A percentile compares a stretch with the other conserved stretches of the same genome.
phyloP scores from a whole-genome alignment of 306 rosid species.

The Fragaria nilgerrensis region DNA sequence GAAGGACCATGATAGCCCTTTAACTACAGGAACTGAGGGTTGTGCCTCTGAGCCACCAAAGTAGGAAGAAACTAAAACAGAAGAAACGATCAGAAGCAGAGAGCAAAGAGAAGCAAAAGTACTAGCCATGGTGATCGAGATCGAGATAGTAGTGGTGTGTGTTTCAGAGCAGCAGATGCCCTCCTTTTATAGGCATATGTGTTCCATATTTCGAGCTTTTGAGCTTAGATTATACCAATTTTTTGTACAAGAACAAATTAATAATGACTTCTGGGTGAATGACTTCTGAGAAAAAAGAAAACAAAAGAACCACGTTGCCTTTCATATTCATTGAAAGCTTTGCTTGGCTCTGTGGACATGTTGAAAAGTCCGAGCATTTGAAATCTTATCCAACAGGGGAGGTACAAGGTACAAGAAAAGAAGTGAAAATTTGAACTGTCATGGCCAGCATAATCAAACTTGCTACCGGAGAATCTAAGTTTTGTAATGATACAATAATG shows the following conservation, averaged over 20 bases:
- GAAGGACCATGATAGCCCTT: conserved; percentile 55
- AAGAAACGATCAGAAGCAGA: conserved; percentile 24
- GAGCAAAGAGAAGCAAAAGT: neutral
- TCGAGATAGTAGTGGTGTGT: neutral
- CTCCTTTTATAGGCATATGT: conserved; percentile 8
- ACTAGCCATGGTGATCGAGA: conserved; percentile 18
- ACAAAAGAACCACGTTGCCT: neutral
- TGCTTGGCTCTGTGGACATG: neutral
- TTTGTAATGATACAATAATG: too few relatives aligned
- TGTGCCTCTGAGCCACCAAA: conserved; percentile 22
- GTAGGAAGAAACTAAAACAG: conserved; percentile 13
- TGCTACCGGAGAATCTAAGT: too few relatives aligned
- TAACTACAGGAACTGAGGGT: conserved; percentile 16
- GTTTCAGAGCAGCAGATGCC: neutral
- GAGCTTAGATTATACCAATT: neutral
- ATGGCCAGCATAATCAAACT: too few relatives aligned
- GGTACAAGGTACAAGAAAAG: neutral
- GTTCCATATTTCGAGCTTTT: neutral
- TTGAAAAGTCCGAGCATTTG: neutral
- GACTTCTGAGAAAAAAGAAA: neutral
- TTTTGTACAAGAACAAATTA: neutral
- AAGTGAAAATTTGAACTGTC: neutral
- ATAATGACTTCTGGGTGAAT: neutral
- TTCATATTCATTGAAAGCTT: neutral
- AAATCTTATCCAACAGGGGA: neutral